Conservation (phyloP, 2,329 filamentous ascomycete genomes). For the Pseudogymnoascus sp. region DNA sequence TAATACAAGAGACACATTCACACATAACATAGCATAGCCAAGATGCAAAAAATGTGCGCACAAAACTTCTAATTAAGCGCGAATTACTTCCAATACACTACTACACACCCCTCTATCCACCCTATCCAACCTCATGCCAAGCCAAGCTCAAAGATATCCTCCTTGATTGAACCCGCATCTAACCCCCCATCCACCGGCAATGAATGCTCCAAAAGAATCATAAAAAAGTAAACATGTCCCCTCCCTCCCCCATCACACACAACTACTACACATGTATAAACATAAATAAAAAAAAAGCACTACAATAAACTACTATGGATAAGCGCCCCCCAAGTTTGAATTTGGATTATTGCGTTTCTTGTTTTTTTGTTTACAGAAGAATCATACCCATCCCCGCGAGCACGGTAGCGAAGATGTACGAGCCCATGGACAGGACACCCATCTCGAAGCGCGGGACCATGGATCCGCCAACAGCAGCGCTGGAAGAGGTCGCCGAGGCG, state of each 20-base stretch:
- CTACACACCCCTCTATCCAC: not conserved
- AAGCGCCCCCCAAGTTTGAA: not conserved
- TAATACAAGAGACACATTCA: not conserved
- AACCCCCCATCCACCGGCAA: not conserved
- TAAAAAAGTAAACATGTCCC: not conserved
- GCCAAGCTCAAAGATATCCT: not conserved
- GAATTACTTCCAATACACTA: not conserved
- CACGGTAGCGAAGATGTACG: constrained; percentile 40
- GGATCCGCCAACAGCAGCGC: constrained; percentile 33
- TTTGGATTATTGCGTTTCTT: not conserved
- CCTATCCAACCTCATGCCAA: not conserved
- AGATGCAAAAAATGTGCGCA: not conserved
- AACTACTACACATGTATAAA: constrained; percentile 4
- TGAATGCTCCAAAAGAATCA: not conserved
- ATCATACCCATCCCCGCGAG: constrained; percentile 46
- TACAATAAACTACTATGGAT: not conserved
- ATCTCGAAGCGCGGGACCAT: constrained; percentile 37
- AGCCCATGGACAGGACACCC: constrained; percentile 38
- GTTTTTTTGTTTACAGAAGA: constrained; percentile 35
- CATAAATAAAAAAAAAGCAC: not conserved
- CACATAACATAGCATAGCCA: not conserved
- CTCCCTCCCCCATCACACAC: too few species aligned
- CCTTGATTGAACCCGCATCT: not conserved
- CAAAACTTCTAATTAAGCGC: not conserved
- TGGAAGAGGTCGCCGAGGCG: constrained; percentile 20